Conservation (phyloP, 2,329 filamentous ascomycete species). For the Rhinocladiella similis region DNA sequence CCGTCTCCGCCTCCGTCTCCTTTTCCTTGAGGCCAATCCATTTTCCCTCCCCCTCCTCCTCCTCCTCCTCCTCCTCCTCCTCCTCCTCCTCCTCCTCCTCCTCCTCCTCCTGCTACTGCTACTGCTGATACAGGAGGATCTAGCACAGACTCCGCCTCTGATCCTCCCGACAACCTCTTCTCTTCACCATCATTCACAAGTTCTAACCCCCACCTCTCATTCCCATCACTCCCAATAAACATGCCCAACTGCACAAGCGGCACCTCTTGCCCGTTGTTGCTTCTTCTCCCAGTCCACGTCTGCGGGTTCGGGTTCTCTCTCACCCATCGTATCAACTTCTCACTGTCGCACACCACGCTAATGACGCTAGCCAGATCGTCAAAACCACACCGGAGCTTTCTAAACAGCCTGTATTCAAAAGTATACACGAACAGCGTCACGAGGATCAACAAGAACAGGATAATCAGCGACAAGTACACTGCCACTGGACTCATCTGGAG, state of each 20-base stretch:
- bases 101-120: too few relatives aligned
- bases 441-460: constrained; percentile 3
- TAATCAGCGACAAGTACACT: constrained; percentile 2
- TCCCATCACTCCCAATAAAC: not conserved
- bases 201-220: constrained; percentile 5
- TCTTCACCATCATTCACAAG: not conserved
- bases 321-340: constrained; percentile 3
- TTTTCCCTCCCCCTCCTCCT: too few relatives aligned
- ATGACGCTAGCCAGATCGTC: constrained; percentile 1
- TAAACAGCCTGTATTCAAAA: constrained; percentile 1
- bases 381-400: constrained; percentile 1
- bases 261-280: not conserved
- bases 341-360: constrained; percentile 5
- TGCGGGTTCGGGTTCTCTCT: constrained; percentile 2
- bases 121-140: too few relatives aligned
- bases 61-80: too few relatives aligned
- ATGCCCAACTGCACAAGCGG: not conserved
- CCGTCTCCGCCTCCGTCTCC: too few relatives aligned
- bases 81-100: too few relatives aligned
- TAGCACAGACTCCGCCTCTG: too few relatives aligned
- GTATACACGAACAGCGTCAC: constrained; percentile 1
- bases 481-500: constrained; percentile 10
- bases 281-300: not conserved
- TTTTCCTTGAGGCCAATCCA: too few relatives aligned
- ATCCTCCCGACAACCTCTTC: too few relatives aligned